These are phyloP conservation scores for Podaxis rugospora DNA, from an alignment of 768 basidiomycete species.

Conservation along the genomic window DNA sequence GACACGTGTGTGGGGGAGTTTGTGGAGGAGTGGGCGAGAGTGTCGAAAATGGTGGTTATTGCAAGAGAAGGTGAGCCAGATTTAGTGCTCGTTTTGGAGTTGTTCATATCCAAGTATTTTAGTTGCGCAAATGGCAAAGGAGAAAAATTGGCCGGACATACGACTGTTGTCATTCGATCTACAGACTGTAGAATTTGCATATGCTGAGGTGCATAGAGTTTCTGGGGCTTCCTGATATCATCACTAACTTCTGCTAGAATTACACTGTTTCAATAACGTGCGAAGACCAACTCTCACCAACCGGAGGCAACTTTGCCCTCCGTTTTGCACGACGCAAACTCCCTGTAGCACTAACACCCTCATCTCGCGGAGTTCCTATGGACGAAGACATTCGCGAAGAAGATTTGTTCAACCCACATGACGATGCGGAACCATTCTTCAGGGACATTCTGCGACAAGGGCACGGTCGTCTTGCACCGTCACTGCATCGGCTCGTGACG, in stretches of 20 bases:
- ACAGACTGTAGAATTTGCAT: constrained; percentile 88
- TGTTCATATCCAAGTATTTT: neutral
- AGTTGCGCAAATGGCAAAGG: constrained; percentile 84
- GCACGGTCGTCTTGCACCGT: constrained; percentile 59
- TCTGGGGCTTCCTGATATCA: neutral
- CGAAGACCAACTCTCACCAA: constrained; percentile 66
- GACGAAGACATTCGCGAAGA: constrained; percentile 16
- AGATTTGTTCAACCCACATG: constrained; percentile 65
- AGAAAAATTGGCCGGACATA: constrained; percentile 68
- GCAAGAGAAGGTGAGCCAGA: constrained; percentile 71
- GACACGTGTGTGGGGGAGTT: constrained; percentile 89
- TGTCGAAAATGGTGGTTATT: constrained; percentile 92
- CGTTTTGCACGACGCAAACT: constrained; percentile 54
- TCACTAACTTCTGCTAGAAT: constrained; percentile 36
- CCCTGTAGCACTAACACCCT: neutral
- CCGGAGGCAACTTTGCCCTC: constrained; percentile 69
- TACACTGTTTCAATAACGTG: constrained; percentile 78
- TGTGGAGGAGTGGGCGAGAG: constrained; percentile 87
- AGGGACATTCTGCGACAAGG: constrained; percentile 61
- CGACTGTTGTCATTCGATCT: constrained; percentile 86
- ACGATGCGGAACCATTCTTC: constrained; percentile 73
- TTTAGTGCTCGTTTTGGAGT: neutral
- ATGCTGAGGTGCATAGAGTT: constrained; percentile 47
- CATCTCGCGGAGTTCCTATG: constrained; percentile 19
- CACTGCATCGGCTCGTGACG: constrained; percentile 62